Evolutionary conservation across 2,329 filamentous ascomycete species (phyloP), one percentile per base, ranked within the genome.

Genomic region (Xylariaceae sp.): DNA sequence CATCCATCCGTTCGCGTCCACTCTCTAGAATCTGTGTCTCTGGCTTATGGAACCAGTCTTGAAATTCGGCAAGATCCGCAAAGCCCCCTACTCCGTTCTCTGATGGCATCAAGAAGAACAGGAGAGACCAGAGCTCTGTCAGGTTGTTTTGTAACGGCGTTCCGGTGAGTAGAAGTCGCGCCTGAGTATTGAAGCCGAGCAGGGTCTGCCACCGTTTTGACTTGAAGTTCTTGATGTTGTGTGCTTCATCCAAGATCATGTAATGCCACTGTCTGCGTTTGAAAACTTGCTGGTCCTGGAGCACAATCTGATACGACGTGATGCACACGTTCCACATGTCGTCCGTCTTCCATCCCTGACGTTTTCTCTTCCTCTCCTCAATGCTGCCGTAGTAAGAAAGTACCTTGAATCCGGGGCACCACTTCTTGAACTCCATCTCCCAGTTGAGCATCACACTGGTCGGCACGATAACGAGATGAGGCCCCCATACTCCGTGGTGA

Each of bases 361-460:
- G 88, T 74, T 97, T 97, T 65, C 88, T 82, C 72, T 90, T 92
- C 51, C 94, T 88, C 75, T 99, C 94, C 66, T 97, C 92, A 68
- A 92, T 89, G 48, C 88, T 90, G 49, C 95, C 94, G 72, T 97
- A 99, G 76, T 99, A 99, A 0, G 92, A 94, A 60, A 99, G 80
- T 58, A 99, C 96, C 72, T 97, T 97, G 80, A 99, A 99, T 0
- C 94, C 93, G 2, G 95, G 94, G 59, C 92, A 90, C 85, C 93
- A 99, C 73, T 99, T 99, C 72, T 97, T 97, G 81, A 99, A 99
- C 75, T 99, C 94, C 89, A 97, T 97, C 73, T 99, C 95, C 94
- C 94, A 99, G 72, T 99, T 99, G 65, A 99, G 84, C 82, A 99
- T 97, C 53, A 99, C 95, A 74, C 92, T 97, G 1, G 94, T 99